Evolutionary conservation across 208 protist species (phyloP), one percentile per base, ranked within the genome.

Genomic region (Trypanosoma theileri): DNA sequence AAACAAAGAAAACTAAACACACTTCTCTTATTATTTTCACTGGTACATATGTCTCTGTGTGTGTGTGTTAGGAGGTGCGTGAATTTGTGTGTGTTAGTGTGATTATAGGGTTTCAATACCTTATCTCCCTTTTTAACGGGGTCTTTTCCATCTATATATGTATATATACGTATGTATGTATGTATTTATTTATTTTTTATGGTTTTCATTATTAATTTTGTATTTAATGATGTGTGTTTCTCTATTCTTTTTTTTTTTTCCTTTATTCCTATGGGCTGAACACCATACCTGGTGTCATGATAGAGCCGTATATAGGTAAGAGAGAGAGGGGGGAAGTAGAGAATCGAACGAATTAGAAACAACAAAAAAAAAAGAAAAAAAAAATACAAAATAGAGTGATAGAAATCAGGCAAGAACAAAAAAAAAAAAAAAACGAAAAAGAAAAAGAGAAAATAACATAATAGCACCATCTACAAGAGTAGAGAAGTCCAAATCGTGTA

Each of bases 171-270:
- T 59, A n/a, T 59, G 21, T 59, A 24, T 59, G 24, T 59, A 8
- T 60, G 1, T 62, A 58, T 35, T 55, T 71, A 24, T 62, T 54
- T 26, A 28, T 21, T 45, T 31, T 62, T 58, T 40, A 57, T 24
- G 54, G 17, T 75, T 22, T 26, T 21, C 14, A 6, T 22, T 41
- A 2, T 19, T 63, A 51, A 0, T 62, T 53, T 72, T 65, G 19
- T 55, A 65, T 52, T 44, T 28, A 17, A 35, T 55, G 45, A 51
- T 35, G 17, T 17, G 42, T 58, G 28, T 48, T 59, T 55, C 44
- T 45, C 35, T 54, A 42, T 28, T 51, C 10, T 69, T 69, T 62
- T 26, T 35, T 53, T 53, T 57, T 51, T 50, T 61, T 57, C 44
- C 45, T 63, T 35, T 45, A 17, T 56, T 59, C 6, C 63, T 65